Percentiles rank a stretch among this genome's conserved stretches.
Evolutionary conservation across 305 asterid genomes (phyloP).

Genomic region (Ajuga reptans): DNA sequence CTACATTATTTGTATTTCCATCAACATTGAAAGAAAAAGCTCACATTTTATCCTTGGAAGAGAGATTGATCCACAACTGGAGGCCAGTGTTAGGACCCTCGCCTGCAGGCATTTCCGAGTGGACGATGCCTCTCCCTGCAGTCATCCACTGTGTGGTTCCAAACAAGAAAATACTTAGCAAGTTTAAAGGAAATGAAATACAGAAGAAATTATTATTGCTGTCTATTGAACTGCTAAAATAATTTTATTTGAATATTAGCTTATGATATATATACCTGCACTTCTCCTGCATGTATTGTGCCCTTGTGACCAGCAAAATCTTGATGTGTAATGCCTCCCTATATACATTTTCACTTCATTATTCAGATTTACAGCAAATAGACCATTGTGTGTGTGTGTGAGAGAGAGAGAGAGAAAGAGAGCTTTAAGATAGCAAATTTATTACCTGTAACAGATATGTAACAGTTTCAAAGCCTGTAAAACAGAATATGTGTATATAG

Average conservation of each 20-base stretch:
- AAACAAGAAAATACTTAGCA: background rate
- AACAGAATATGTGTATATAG: background rate
- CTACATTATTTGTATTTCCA: background rate
- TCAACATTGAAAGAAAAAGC: conserved; percentile 1
- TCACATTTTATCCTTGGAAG: conserved; percentile 84
- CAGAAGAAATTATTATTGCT: background rate
- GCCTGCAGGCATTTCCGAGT: conserved; percentile 94
- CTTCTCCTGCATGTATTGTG: conserved; percentile 71
- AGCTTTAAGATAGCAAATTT: background rate
- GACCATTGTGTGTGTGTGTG: background rate
- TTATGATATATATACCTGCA: conserved; percentile 49
- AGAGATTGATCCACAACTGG: conserved; percentile 86
- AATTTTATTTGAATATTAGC: background rate
- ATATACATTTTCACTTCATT: background rate
- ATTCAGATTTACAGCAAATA: background rate
- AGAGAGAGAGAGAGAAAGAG: background rate
- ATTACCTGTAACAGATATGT: conserved; percentile 78
- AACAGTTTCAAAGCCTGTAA: conserved; percentile 81
- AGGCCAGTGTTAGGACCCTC: conserved; percentile 63
- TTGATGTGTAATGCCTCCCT: conserved; percentile 89
- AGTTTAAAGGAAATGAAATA: background rate
- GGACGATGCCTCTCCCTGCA: conserved; percentile 90
- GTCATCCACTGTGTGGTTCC: conserved; percentile 78
- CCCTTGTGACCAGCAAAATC: conserved; percentile 91
- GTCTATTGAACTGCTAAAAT: background rate